Percentiles rank a stretch among this genome's conserved stretches.
Conservation (phyloP, 2,329 filamentous ascomycete species). For the Zarea fungicola region DNA sequence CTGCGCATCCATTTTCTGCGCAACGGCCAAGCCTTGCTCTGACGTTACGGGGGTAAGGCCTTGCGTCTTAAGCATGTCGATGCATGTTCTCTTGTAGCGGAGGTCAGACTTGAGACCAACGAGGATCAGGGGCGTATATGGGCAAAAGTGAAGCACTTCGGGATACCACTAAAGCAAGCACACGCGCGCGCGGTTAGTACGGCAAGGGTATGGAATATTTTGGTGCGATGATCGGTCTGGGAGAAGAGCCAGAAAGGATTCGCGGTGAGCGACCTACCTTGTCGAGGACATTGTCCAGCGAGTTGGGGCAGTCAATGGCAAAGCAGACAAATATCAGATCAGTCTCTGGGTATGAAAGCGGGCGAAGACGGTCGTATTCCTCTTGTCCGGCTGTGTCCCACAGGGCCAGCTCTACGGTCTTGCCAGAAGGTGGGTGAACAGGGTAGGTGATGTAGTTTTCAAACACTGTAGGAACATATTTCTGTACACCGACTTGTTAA, state of each 20-base stretch:
- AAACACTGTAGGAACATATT: slow-evolving; percentile 99
- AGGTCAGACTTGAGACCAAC: slow-evolving; percentile 97
- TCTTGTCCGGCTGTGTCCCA: slow-evolving; percentile 99
- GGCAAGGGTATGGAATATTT: too few relatives aligned
- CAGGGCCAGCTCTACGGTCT: slow-evolving; percentile 91
- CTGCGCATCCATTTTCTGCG: slow-evolving; percentile 85
- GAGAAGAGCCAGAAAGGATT: not conserved
- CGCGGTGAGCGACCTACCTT: slow-evolving; percentile 59
- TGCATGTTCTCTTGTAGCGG: slow-evolving; percentile 90
- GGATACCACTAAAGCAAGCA: slow-evolving; percentile 99
- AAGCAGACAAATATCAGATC: slow-evolving; percentile 98
- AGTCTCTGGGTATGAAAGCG: slow-evolving; percentile 95
- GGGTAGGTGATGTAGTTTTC: slow-evolving; percentile 99
- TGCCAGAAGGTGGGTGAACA: slow-evolving; percentile 78
- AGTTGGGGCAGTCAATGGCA: slow-evolving; percentile 97
- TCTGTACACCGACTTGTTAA: slow-evolving; percentile 64
- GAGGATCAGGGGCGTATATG: slow-evolving; percentile 91
- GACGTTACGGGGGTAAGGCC: slow-evolving; percentile 90
- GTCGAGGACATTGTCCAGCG: slow-evolving; percentile 95
- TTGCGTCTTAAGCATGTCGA: slow-evolving; percentile 97
- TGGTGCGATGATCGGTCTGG: too few relatives aligned
- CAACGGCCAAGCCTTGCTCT: slow-evolving; percentile 82
- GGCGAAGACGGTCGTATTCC: slow-evolving; percentile 93
- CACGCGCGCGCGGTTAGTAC: too few relatives aligned
- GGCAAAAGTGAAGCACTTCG: slow-evolving; percentile 97